These are phyloP conservation scores for Diversispora epigaea DNA, from an alignment of 192 early-diverging fungal genomes.

Conservation along the genomic window DNA sequence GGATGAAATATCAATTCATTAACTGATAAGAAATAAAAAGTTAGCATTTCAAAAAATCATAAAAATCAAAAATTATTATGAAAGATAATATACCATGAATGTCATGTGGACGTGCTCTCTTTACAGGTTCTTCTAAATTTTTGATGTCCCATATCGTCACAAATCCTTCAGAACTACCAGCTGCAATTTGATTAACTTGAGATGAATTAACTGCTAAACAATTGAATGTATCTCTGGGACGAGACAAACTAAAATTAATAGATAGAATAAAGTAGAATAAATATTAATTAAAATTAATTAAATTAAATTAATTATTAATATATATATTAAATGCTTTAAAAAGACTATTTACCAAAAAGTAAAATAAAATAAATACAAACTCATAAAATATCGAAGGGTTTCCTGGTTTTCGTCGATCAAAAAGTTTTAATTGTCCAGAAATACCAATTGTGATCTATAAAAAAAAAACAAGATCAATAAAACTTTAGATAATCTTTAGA, in stretches of 20 bases:
- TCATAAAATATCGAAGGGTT: constrained; percentile 14
- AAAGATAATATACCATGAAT: not conserved
- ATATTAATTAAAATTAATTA: too few relatives aligned
- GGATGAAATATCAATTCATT: constrained; percentile 26
- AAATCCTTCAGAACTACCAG: constrained; percentile 24
- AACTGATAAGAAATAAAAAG: not conserved
- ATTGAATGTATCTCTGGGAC: not conserved
- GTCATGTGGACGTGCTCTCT: constrained; percentile 8
- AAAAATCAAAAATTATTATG: not conserved
- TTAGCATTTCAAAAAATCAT: too few relatives aligned
- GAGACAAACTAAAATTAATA: not conserved
- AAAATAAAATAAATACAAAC: constrained; percentile 5
- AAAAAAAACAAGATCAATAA: not conserved
- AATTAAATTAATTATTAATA: too few relatives aligned
- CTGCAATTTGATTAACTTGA: constrained; percentile 22
- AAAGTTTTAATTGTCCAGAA: constrained; percentile 31
- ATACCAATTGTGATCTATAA: constrained; percentile 20
- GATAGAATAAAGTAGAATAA: too few relatives aligned
- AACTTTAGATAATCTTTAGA: not conserved
- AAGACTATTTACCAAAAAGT: too few relatives aligned
- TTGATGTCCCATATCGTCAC: constrained; percentile 34
- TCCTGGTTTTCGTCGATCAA: constrained; percentile 20
- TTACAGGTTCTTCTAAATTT: constrained; percentile 21
- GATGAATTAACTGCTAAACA: constrained; percentile 28
- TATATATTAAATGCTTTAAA: too few relatives aligned